Base-by-base conservation (phyloP, 352 stramenopile species). In the Globisporangium nagaii region DNA sequence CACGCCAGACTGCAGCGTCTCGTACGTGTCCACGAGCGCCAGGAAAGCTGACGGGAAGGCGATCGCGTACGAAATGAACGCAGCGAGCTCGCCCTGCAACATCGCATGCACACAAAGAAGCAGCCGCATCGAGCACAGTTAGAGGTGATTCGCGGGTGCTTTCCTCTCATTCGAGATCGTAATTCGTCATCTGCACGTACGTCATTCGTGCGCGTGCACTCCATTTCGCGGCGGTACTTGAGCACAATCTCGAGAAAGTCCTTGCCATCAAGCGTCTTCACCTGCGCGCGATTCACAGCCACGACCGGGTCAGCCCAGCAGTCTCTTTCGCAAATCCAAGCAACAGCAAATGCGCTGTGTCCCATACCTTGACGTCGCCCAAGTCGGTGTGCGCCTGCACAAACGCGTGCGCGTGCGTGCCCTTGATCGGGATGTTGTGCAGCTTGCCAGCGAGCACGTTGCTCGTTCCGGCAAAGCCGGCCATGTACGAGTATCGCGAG, bases 1-100 rank as follows among this genome's bases (percentile, higher is more conserved):
- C 37, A 98, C 82, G 25, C 94, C 94, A 41, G 89, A 97, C 84
- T 96, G 49, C 15, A 99, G 73, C 43, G 96, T 99, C 63, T 99
- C 96, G 71, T 99, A 99, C 0, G 97, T 99, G 68, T 99, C 97
- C 27, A 99, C 90, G 3, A 99, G 84, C 52, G 95, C 97, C 13
- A 99, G 54, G 68, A 99, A 99, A 5, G 63, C 65, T 44, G 98
- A 73, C 1, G 97, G 97, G 74, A 99, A 99, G n/a, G 96, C 92
- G 25, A 93, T 71, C 13, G 96, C 97, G 60, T 99, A 99, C 22
- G 95, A 86, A 52, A 99, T 88, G 66, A 99, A 99, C 13, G 97
- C 96, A 11, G 96, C 96, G n/a, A 99, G 74, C 62, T 99, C 97
- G 52, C 96, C 96, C 66, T 98, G 52, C 2, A 84, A 51, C 3